Evolutionary conservation across 495 filamentous ascomycete species (phyloP).

Genomic region (Penicillium desertorum): DNA sequence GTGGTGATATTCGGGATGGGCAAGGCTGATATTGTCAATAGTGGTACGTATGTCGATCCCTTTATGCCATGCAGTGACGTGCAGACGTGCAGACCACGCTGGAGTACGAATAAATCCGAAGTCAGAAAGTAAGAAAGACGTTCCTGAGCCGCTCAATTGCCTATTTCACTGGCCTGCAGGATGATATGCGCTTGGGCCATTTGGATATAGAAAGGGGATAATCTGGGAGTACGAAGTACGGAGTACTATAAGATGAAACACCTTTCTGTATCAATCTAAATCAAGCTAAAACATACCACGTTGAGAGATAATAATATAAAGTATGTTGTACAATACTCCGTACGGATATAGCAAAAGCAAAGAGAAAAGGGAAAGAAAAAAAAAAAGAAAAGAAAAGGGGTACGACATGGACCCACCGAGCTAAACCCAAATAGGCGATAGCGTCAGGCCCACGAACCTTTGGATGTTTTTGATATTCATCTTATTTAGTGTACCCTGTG

Average conservation of each 20-base stretch:
- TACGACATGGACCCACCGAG: background rate
- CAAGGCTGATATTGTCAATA: background rate
- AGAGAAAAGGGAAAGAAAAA: background rate
- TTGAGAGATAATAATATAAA: background rate
- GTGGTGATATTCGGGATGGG: background rate
- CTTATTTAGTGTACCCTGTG: too few species aligned
- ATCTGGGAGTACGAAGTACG: background rate
- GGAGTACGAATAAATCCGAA: background rate
- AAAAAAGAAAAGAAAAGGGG: conserved; percentile 9
- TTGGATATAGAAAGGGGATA: background rate
- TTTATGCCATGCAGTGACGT: conserved; percentile 7
- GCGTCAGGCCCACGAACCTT: background rate
- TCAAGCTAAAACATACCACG: background rate
- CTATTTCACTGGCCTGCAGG: conserved; percentile 8
- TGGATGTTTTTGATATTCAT: conserved; percentile 4
- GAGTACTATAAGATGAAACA: background rate
- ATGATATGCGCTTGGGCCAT: conserved; percentile 10
- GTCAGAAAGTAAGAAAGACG: background rate
- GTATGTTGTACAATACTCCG: background rate
- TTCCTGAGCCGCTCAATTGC: conserved; percentile 8
- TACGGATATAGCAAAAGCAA: background rate
- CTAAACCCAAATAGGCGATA: conserved; percentile 6
- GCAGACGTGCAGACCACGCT: conserved; percentile 10
- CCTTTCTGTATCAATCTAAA: background rate
- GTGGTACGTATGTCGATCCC: conserved; percentile 3